phyloP scores from a whole-genome alignment of 305 asterid genomes.

The Fraxinus floribunda region DNA sequence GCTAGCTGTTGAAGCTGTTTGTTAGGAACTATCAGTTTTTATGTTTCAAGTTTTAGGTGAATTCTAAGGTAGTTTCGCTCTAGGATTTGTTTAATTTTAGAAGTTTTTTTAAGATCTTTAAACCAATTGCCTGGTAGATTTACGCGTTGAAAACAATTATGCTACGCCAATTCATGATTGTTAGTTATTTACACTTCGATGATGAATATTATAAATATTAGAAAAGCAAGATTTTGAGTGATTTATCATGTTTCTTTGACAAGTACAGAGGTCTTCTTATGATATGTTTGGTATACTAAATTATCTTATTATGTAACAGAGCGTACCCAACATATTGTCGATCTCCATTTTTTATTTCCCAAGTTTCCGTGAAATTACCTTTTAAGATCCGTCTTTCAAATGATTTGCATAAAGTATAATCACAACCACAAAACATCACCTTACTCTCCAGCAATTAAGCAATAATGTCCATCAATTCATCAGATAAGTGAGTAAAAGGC shows the following conservation, averaged over 20 bases:
- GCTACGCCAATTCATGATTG: not conserved
- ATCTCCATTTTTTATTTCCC: not conserved
- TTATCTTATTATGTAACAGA: not conserved
- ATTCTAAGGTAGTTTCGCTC: not conserved
- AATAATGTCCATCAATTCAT: not conserved
- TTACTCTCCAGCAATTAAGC: not conserved
- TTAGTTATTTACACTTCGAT: not conserved
- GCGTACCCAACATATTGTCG: not conserved
- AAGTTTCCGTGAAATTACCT: not conserved
- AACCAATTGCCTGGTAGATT: not conserved
- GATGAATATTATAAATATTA: not conserved
- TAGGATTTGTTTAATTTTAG: not conserved
- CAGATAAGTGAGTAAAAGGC: not conserved
- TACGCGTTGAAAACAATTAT: not conserved
- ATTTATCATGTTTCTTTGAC: not conserved
- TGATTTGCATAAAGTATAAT: not conserved
- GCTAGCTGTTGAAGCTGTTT: constrained; percentile 28
- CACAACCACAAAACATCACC: not conserved
- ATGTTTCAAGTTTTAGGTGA: not conserved
- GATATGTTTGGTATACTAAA: not conserved
- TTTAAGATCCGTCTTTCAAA: not conserved
- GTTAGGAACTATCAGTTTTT: constrained; percentile 8
- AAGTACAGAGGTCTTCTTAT: not conserved
- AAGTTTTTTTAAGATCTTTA: not conserved
- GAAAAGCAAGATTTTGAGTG: not conserved